Conservation (phyloP, 1,284 basidiomycete genomes). For the Rhodotorula sp. region DNA sequence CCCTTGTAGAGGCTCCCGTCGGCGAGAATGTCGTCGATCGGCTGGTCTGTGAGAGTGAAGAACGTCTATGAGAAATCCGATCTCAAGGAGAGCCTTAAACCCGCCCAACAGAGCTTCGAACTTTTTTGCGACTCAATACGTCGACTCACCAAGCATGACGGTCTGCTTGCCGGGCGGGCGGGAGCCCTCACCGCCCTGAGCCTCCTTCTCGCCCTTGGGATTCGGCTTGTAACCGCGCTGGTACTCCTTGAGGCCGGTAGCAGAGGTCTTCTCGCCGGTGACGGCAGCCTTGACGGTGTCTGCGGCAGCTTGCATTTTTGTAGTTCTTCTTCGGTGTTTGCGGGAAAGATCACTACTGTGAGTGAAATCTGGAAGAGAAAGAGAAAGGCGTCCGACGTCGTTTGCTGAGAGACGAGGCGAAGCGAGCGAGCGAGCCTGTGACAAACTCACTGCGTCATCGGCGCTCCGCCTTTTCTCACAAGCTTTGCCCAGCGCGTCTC, state of each 20-base stretch:
- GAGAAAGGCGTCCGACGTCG: not conserved
- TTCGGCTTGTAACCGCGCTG: constrained; percentile 16
- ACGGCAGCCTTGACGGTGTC: constrained; percentile 9
- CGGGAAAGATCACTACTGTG: not conserved
- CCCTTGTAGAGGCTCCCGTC: constrained; percentile 52
- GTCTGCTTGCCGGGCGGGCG: constrained; percentile 27
- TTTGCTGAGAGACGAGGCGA: not conserved
- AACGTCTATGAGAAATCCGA: not conserved
- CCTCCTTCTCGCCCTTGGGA: constrained; percentile 8
- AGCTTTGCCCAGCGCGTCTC: no score
- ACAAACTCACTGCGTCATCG: not conserved
- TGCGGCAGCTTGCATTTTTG: constrained; percentile 8
- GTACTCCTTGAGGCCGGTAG: not conserved
- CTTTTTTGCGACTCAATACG: no score
- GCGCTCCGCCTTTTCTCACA: not conserved
- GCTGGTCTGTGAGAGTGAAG: constrained; percentile 3
- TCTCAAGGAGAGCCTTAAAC: not conserved
- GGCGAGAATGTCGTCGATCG: constrained; percentile 55
- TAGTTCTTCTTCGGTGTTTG: no score
- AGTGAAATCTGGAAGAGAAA: not conserved
- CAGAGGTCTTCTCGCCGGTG: not conserved
- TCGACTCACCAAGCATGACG: constrained; percentile 17
- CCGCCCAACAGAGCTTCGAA: not conserved
- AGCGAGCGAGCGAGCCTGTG: not conserved
- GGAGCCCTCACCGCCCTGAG: constrained; percentile 29